These are phyloP conservation scores for Rhododendron vialii DNA, from an alignment of 148 eudicot genomes.

Conservation along the genomic window DNA sequence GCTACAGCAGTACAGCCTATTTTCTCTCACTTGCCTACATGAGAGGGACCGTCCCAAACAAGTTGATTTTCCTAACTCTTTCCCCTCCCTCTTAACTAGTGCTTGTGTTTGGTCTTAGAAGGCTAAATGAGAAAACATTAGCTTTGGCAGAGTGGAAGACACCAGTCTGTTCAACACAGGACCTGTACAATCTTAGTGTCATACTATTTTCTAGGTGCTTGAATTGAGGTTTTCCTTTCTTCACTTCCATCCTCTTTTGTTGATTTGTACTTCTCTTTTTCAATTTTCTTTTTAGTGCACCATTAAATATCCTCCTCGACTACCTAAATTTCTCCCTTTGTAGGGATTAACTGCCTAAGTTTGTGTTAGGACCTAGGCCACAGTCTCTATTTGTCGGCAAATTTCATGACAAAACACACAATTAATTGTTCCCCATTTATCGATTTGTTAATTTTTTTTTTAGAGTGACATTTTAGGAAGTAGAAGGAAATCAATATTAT, in stretches of 20 bases:
- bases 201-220: neutral
- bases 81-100: neutral
- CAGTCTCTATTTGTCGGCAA: too few relatives aligned
- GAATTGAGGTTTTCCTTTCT: neutral
- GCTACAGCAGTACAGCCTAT: neutral
- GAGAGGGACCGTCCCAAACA: neutral
- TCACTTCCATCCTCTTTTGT: neutral
- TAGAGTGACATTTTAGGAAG: too few relatives aligned
- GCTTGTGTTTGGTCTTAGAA: neutral
- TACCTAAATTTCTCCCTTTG: neutral
- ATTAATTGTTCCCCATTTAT: too few relatives aligned
- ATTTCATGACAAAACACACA: too few relatives aligned
- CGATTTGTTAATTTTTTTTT: too few relatives aligned
- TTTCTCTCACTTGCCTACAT: neutral
- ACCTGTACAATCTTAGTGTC: neutral
- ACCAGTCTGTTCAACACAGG: neutral
- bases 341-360: neutral
- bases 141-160: neutral
- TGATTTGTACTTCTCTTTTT: neutral
- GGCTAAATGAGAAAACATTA: neutral
- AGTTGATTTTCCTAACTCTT: constrained; percentile 1
- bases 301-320: neutral
- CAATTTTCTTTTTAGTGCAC: neutral
- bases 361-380: too few relatives aligned
- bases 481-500: too few relatives aligned